phyloP scores from a whole-genome alignment of 2,329 filamentous ascomycete species.

The Aspergillus ustus region DNA sequence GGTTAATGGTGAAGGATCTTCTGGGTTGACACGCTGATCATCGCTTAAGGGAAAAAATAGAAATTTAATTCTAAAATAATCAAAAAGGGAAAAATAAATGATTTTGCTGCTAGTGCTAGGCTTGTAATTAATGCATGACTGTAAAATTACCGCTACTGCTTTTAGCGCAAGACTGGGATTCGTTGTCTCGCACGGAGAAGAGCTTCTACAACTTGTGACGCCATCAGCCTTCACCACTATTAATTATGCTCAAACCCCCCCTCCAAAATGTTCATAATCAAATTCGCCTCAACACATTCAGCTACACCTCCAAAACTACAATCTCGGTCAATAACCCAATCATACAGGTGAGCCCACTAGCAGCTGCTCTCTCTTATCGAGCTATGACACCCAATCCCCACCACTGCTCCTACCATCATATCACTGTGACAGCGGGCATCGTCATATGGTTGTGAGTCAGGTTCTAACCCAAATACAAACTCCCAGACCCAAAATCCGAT shows the following conservation, averaged over 20 bases:
- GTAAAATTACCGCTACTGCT: neutral
- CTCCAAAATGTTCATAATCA: neutral
- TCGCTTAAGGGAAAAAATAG: neutral
- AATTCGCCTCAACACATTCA: neutral
- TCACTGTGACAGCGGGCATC: conserved; percentile 5
- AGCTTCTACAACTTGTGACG: neutral
- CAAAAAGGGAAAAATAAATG: neutral
- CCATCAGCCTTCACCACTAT: neutral
- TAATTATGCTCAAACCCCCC: neutral
- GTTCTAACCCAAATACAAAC: conserved; percentile 1
- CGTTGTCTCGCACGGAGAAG: neutral
- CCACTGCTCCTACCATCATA: neutral
- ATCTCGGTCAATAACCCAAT: neutral
- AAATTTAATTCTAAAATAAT: neutral
- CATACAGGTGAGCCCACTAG: neutral
- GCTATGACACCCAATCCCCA: conserved; percentile 7
- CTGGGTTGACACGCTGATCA: neutral
- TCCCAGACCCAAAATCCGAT: neutral
- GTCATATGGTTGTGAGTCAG: conserved; percentile 9
- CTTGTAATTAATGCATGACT: neutral
- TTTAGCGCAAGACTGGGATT: neutral
- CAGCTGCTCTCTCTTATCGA: neutral
- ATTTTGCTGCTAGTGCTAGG: neutral
- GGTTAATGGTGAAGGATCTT: neutral
- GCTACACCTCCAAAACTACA: neutral